Evolutionary conservation across 768 basidiomycete species (phyloP), one percentile per base, ranked within the genome.

Genomic region (Phaffia tasmanica): DNA sequence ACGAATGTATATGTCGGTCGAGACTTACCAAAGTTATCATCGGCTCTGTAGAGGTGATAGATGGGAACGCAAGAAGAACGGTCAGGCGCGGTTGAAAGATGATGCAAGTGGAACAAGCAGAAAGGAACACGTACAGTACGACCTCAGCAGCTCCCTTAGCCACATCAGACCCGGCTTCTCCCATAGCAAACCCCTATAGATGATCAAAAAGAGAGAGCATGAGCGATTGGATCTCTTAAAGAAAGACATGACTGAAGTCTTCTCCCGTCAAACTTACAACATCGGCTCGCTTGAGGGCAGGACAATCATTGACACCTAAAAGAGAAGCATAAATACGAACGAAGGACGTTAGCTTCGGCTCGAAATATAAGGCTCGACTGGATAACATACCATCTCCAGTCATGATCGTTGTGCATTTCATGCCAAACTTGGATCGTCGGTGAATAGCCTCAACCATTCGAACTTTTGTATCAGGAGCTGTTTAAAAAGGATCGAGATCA

Each of bases 91-190:
- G 11, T 42, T 11, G 11, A 42, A 42, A 42, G 6, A 42, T 42
- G 35, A 42, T 42, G 6, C 35, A 4, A 42, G 35, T 42, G 35
- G 11, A 5, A 42, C 11, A 42, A 42, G 4, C 35, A 42, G 35
- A 42, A 11, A 42, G 11, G 11, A 11, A 42, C 11, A 42, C 35
- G 35, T 42, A 42, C 19, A 87, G 78, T 19, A 86, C 80, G 63
- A 86, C 79, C 71, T 85, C 84, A 7, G 84, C 80, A 5, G 84
- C 84, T 67, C 83, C 81, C 72, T 85, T 82, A 2, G 82, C 83
- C 47, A 84, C 83, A 69, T 83, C 82, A 6, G 79, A 79, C 7
- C 82, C 83, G 30, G 79, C 79, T 74, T 80, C 75, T 16, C 83
- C 83, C 75, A 85, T 83, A 0, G 83, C 84, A 50, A 85, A 81